A percentile compares a stretch with the other conserved stretches of the same genome.
Conservation (phyloP, 2,329 filamentous ascomycete species). For the Penicillium sp. region DNA sequence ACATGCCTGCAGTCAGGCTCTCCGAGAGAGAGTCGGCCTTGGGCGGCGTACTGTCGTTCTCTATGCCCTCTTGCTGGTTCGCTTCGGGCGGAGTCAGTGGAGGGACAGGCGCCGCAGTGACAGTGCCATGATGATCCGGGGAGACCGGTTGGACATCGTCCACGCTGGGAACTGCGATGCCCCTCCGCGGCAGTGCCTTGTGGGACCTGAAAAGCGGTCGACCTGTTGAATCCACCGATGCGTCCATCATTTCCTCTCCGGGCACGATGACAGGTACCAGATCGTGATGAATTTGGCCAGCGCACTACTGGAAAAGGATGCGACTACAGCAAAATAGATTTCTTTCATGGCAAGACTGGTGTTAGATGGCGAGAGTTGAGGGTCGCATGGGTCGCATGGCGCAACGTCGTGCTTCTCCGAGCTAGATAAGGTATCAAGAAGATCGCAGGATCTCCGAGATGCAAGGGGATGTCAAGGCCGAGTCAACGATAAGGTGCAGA, state of each 20-base stretch:
- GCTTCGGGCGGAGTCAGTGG: constrained; percentile 40
- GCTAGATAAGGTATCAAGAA: constrained; percentile 10
- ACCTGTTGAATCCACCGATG: constrained; percentile 29
- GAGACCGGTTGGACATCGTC: constrained; percentile 25
- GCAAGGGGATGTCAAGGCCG: constrained; percentile 12
- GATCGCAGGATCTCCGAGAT: constrained; percentile 5
- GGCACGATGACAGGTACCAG: constrained; percentile 1
- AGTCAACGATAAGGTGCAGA: background rate
- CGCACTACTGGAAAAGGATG: background rate
- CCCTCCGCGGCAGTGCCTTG: constrained; percentile 40
- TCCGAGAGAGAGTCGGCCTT: constrained; percentile 27
- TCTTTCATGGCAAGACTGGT: constrained; percentile 6
- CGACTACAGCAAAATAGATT: background rate
- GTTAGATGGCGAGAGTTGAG: background rate
- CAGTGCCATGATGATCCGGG: constrained; percentile 24
- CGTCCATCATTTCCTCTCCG: constrained; percentile 20
- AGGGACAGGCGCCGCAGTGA: constrained; percentile 29
- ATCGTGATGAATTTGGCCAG: background rate
- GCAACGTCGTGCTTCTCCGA: background rate
- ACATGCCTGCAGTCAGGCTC: constrained; percentile 25
- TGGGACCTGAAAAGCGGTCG: constrained; percentile 39
- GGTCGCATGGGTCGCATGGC: constrained; percentile 15
- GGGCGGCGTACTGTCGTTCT: constrained; percentile 19
- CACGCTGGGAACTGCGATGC: constrained; percentile 25
- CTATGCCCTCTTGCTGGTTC: constrained; percentile 23